Evolutionary conservation across 1,139 yeast species (phyloP).

Genomic region (Diutina ranongensis): DNA sequence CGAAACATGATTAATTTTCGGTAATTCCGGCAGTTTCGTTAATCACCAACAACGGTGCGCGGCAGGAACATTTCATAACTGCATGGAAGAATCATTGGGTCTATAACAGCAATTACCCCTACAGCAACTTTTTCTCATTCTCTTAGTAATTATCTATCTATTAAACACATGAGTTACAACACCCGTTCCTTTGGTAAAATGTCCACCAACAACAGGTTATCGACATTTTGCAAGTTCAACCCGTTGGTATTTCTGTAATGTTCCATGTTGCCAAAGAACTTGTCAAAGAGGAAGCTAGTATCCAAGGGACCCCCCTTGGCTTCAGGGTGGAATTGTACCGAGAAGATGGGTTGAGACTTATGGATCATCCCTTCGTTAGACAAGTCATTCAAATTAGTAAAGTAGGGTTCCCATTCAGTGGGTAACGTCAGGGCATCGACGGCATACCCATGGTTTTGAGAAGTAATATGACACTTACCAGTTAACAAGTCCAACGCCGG

Average conservation of each 20-base stretch:
- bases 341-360: slow-evolving; percentile 73
- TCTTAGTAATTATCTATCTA: neutral
- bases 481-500: slow-evolving; percentile 86
- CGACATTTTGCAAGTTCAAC: slow-evolving; percentile 31
- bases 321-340: slow-evolving; percentile 97
- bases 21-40: neutral
- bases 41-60: neutral
- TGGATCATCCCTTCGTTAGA: slow-evolving; percentile 98
- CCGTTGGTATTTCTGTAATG: slow-evolving; percentile 31
- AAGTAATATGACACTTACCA: slow-evolving; percentile 92
- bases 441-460: slow-evolving; percentile 98
- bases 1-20: neutral
- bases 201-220: slow-evolving; percentile 57
- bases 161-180: neutral
- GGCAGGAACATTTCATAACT: no score
- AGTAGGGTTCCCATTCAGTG: slow-evolving; percentile 71
- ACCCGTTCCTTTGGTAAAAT: slow-evolving; percentile 79
- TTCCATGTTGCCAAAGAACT: slow-evolving; percentile 63
- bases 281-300: slow-evolving; percentile 82
- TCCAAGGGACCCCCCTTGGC: slow-evolving; percentile 99
- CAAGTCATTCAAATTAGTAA: slow-evolving; percentile 86
- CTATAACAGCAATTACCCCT: no score
- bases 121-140: no score
- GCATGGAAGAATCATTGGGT: no score
- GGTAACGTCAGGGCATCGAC: slow-evolving; percentile 75